Conservation (phyloP, 2,329 filamentous ascomycete genomes). For the Blastomyces silverae region DNA sequence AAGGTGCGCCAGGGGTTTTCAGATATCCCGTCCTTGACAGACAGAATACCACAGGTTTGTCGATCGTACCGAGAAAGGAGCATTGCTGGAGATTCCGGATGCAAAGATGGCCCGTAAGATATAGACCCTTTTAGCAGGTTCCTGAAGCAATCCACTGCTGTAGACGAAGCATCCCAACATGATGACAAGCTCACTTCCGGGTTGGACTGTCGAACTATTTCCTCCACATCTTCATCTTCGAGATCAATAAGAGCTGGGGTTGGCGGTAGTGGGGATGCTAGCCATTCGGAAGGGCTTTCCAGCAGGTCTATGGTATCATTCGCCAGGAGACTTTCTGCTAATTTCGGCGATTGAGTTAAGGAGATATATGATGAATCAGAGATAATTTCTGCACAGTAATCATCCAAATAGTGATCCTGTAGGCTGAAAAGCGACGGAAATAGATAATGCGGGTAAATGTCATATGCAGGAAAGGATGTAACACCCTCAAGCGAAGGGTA, state of each 20-base stretch:
- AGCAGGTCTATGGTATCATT: not conserved
- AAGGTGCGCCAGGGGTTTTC: conserved; percentile 67
- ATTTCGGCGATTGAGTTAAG: not conserved
- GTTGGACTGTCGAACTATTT: conserved; percentile 44
- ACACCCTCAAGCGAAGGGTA: conserved; percentile 1
- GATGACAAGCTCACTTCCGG: conserved; percentile 21
- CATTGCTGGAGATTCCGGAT: conserved; percentile 52
- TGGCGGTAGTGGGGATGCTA: not conserved
- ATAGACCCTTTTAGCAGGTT: conserved; percentile 23
- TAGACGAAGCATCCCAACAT: not conserved
- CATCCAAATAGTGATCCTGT: conserved; percentile 6
- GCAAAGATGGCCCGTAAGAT: conserved; percentile 45
- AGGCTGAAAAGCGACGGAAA: not conserved
- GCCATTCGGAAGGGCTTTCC: conserved; percentile 5
- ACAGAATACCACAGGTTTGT: conserved; percentile 63
- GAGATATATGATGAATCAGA: conserved; percentile 2
- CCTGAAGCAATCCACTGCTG: conserved; percentile 2
- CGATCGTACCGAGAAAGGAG: conserved; percentile 57
- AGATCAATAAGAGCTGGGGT: conserved; percentile 2
- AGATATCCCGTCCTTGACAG: conserved; percentile 60
- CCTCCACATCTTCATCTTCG: conserved; percentile 48
- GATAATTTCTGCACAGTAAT: conserved; percentile 6
- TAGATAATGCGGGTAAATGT: not conserved
- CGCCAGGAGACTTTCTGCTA: not conserved
- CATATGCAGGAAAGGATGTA: not conserved